Evolutionary conservation across 164 flowering plant genomes (phyloP), one percentile per base, ranked within the genome.

Genomic region (Cinnamomum micranthum): DNA sequence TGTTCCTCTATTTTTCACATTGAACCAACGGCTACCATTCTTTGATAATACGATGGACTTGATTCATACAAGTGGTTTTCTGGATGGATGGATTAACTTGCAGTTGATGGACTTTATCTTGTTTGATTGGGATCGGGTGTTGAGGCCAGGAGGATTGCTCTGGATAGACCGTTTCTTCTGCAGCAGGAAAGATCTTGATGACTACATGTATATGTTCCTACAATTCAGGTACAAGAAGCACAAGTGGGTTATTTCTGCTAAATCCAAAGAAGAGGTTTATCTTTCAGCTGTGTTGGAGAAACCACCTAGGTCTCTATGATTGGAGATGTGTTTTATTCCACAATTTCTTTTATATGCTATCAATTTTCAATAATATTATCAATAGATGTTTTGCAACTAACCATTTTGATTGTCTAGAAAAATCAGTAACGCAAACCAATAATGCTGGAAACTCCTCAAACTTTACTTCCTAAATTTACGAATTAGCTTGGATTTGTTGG

Each of bases 31-130:
- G 60, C 86, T 95, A 17, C 99, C 98, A 0, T 91, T 95, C 80
- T 93, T 95, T 55, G 97, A 93, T 47, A 95, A 93, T 88, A 90
- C 98, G 0, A 81, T 95, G 95, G 99, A 95, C 65, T 74, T 93
- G 88, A 90, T 95, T 75, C 99, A 93, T 73, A 92, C 95, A 7
- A 74, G 83, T n/a, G 95, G 94, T 47, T 87, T 93, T 59, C 76
- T 93, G 85, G 96, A 92, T 73, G 96, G 96, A 4, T 91, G 98
- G 98, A 86, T 92, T 50, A 96, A 92, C 71, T 73, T 95, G 69
- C 82, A 81, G 73, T 64, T 92, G 83, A 75, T 95, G 88, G 99
- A 93, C 76, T 92, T 91, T 69, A 86, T 93, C 23, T 69, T 95
- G 71, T 95, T 84, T 58, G 98, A 95, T 76, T 95, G 94, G 96